These are phyloP conservation scores for Marchantia paleacea DNA, from an alignment of 225 moss, liverwort and hornwort species.

Conservation along the genomic window DNA sequence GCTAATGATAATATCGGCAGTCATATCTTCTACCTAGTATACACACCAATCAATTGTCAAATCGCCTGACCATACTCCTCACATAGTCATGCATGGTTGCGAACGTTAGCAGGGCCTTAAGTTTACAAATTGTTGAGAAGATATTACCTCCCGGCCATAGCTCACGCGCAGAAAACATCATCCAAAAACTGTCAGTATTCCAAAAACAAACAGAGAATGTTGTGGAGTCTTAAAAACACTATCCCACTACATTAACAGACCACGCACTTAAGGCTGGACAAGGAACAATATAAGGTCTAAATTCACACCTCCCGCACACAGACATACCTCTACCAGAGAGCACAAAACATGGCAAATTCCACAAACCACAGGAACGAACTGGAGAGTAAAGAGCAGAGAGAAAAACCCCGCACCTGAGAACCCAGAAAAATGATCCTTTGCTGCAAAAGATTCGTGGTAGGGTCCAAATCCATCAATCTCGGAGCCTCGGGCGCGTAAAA, in stretches of 20 bases:
- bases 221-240: neutral
- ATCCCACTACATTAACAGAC: neutral
- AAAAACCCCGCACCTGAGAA: constrained; percentile 42
- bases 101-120: neutral
- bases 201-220: too few relatives aligned
- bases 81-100: too few relatives aligned
- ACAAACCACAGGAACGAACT: too few relatives aligned
- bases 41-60: constrained; percentile 14
- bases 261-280: neutral
- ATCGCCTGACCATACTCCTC: neutral
- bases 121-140: too few relatives aligned
- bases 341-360: too few relatives aligned
- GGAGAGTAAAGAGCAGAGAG: too few relatives aligned
- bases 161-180: too few relatives aligned
- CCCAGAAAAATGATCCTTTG: constrained; percentile 83
- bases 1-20: constrained; percentile 85
- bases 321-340: too few relatives aligned
- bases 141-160: neutral
- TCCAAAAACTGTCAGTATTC: neutral
- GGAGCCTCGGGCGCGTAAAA: constrained; percentile 32
- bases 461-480: constrained; percentile 77
- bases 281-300: neutral
- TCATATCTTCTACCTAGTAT: constrained; percentile 71
- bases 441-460: constrained; percentile 60
- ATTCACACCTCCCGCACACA: neutral